Conservation (phyloP, 1,139 yeast species). For the Sugiyamaella japonica region DNA sequence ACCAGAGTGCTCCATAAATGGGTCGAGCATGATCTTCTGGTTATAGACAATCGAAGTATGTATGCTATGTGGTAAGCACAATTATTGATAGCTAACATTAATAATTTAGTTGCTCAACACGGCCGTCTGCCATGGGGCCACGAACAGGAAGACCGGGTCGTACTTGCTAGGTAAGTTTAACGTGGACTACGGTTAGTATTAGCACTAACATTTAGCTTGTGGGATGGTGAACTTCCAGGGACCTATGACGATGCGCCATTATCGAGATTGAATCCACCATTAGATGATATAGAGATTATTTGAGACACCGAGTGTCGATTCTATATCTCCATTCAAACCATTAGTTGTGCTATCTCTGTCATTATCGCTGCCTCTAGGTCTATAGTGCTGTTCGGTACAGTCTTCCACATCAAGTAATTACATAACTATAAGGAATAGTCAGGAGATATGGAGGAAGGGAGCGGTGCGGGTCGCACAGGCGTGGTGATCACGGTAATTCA, state of each 20-base stretch:
- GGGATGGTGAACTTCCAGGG: constrained; percentile 21
- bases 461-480: background rate
- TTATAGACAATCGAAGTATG: constrained; percentile 20
- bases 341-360: background rate
- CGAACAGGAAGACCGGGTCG: constrained; percentile 17
- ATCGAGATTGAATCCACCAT: constrained; percentile 11
- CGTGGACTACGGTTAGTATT: background rate
- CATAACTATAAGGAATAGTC: too few species aligned
- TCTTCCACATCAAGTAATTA: too few species aligned
- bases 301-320: background rate
- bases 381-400: too few species aligned
- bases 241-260: constrained; percentile 15
- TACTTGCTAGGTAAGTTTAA: constrained; percentile 18
- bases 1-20: constrained; percentile 23
- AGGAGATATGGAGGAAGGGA: too few species aligned
- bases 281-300: constrained; percentile 10
- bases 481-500: background rate
- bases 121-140: constrained; percentile 22
- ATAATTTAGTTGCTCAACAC: constrained; percentile 16
- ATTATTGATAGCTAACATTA: too few species aligned
- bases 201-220: constrained; percentile 12
- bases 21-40: constrained; percentile 22
- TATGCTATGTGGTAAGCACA: background rate
- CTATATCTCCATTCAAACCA: too few species aligned
- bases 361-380: too few species aligned